Percentiles rank a stretch among this genome's conserved stretches.
Evolutionary conservation across 2,329 filamentous ascomycete genomes (phyloP).

Genomic region (Leptodontidium sp.): DNA sequence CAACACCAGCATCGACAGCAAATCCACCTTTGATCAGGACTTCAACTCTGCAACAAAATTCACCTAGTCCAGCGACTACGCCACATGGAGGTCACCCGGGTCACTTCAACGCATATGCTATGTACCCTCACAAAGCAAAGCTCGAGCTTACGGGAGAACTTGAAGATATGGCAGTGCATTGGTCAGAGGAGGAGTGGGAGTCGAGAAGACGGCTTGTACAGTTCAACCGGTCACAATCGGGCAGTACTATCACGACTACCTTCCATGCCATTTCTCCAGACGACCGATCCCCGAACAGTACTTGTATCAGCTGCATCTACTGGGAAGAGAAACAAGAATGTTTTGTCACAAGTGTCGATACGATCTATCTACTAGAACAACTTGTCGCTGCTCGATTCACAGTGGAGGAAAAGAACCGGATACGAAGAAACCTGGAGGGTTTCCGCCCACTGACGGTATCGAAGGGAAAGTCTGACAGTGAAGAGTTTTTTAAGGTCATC

Average conservation of each 20-base stretch:
- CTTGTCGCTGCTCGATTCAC: slow-evolving; percentile 87
- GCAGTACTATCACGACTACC: slow-evolving; percentile 80
- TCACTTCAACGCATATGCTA: slow-evolving; percentile 59
- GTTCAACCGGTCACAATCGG: slow-evolving; percentile 83
- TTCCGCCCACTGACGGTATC: slow-evolving; percentile 93
- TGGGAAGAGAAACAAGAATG: slow-evolving; percentile 93
- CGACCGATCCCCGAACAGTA: slow-evolving; percentile 82
- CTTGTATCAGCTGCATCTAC: slow-evolving; percentile 97
- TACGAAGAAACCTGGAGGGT: slow-evolving; percentile 92
- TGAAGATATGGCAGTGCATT: slow-evolving; percentile 81
- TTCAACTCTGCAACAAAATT: slow-evolving; percentile 66
- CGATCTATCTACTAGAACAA: slow-evolving; percentile 92
- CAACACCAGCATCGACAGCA: slow-evolving; percentile 42
- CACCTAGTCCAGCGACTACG: slow-evolving; percentile 55
- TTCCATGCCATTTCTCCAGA: slow-evolving; percentile 83
- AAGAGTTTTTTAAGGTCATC: slow-evolving; percentile 98
- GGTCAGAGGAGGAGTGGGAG: slow-evolving; percentile 83
- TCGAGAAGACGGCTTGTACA: slow-evolving; percentile 85
- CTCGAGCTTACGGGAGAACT: slow-evolving; percentile 88
- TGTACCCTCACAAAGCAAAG: slow-evolving; percentile 83
- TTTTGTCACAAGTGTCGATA: slow-evolving; percentile 96
- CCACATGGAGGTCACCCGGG: slow-evolving; percentile 49
- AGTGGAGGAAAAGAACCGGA: slow-evolving; percentile 98
- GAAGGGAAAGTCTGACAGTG: slow-evolving; percentile 89
- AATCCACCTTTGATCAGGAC: slow-evolving; percentile 72